Evolutionary conservation across 805 yeast species (phyloP), one percentile per base, ranked within the genome.

Genomic region (Kodamaea neixiangensis): DNA sequence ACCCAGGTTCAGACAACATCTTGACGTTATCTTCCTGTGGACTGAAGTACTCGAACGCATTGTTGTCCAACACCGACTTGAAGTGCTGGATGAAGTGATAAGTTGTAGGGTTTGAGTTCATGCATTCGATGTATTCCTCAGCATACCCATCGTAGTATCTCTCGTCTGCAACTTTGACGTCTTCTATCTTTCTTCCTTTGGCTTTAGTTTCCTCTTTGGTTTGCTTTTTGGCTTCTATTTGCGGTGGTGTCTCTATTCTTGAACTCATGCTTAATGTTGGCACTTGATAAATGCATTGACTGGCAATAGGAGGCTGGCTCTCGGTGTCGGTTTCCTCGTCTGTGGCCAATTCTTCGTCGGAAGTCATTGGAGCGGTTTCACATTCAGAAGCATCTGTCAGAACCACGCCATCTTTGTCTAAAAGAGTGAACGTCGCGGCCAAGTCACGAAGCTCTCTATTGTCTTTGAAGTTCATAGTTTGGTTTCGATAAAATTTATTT

Each of bases 51-150:
- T 43, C 52, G 56, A 72, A 73, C 3, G 73, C 75, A 22, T 64
- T 56, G 15, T 50, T 47, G 6, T 54, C 52, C 7, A 74, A 56
- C 2, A 64, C 45, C 2, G 52, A 40, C 39, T 59, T 54, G 50
- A 71, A 65, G 50, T 62, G 59, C 2, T 50, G 42, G 5, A 70
- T 56, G 5, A 64, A 72, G 57, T 74, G 79, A 53, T 60, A 69
- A 2, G 76, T 72, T 2, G 79, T 72, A n/a, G 79, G 78, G 47
- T 69, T 68, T n/a, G 55, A 46, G 46, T 69, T 58, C 44, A 74
- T 69, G 55, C 69, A 71, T 18, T 53, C 50, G 43, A 72, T 54
- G 52, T 68, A 71, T 33, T 58, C 42, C 14, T 54, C 52, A 15
- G 68, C 62, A 47, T 51, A 56, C 1, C 41, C 44, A 13, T 59